Evolutionary conservation across 2,329 filamentous ascomycete genomes (phyloP).

Genomic region (Fusarium zealandicum): DNA sequence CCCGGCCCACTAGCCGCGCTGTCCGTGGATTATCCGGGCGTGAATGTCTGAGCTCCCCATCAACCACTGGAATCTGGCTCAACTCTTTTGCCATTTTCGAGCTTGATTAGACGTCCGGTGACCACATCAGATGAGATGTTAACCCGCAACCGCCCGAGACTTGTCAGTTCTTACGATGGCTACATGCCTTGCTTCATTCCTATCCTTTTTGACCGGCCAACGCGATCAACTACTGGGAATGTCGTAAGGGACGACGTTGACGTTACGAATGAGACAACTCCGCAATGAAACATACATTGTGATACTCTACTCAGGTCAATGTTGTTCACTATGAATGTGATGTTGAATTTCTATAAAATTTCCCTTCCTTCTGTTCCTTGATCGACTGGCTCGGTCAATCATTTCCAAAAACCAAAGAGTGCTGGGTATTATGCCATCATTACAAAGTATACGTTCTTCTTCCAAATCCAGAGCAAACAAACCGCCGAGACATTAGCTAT

Average conservation of each 20-base stretch:
- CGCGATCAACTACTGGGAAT: constrained; percentile 1
- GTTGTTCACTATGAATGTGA: too few species aligned
- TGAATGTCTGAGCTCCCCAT: constrained; percentile 15
- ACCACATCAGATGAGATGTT: constrained; percentile 5
- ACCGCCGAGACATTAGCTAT: constrained; percentile 26
- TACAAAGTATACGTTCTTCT: constrained; percentile 13
- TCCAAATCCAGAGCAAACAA: background rate
- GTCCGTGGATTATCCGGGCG: constrained; percentile 29
- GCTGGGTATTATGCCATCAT: constrained; percentile 26
- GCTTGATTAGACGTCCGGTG: constrained; percentile 9
- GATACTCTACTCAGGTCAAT: too few species aligned
- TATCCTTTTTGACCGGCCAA: background rate
- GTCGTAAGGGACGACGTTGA: background rate
- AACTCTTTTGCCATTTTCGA: constrained; percentile 15
- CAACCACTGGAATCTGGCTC: constrained; percentile 28
- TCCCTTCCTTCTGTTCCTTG: background rate
- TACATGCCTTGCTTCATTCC: constrained; percentile 16
- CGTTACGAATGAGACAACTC: background rate
- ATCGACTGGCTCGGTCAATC: background rate
- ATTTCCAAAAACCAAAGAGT: background rate
- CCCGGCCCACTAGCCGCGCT: constrained; percentile 11
- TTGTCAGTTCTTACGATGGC: background rate
- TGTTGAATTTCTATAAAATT: too few species aligned
- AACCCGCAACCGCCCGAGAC: background rate
- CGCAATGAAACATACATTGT: too few species aligned